Evolutionary conservation across 2,329 filamentous ascomycete species (phyloP).

Genomic region (Calonectria ilicicola): DNA sequence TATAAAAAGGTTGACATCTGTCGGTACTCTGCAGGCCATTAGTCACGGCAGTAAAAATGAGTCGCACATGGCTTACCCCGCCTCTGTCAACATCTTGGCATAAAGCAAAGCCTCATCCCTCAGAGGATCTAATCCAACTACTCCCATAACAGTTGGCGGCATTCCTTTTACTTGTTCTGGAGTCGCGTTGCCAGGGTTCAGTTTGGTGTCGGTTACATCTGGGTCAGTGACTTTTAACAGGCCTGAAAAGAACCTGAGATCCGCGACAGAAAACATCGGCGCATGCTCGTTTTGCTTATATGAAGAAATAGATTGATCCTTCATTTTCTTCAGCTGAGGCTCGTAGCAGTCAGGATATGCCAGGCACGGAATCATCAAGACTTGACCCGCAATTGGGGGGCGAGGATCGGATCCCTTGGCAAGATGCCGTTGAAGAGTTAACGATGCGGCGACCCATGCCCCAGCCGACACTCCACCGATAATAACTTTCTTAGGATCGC

Average conservation of each 20-base stretch:
- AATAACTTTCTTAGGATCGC: slow-evolving; percentile 46
- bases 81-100: slow-evolving; percentile 54
- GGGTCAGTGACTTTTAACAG: slow-evolving; percentile 41
- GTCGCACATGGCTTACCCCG: slow-evolving; percentile 49
- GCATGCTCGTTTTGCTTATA: slow-evolving; percentile 60
- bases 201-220: slow-evolving; percentile 46
- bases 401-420: slow-evolving; percentile 24
- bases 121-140: slow-evolving; percentile 59
- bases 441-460: slow-evolving; percentile 54
- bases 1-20: slow-evolving; percentile 25
- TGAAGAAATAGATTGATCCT: slow-evolving; percentile 55
- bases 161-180: slow-evolving; percentile 51
- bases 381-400: slow-evolving; percentile 59
- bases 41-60: neutral
- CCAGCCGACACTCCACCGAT: slow-evolving; percentile 64
- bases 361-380: slow-evolving; percentile 63
- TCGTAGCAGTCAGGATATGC: slow-evolving; percentile 38
- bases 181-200: slow-evolving; percentile 52
- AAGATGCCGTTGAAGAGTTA: slow-evolving; percentile 54
- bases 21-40: slow-evolving; percentile 34
- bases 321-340: slow-evolving; percentile 50
- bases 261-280: slow-evolving; percentile 57
- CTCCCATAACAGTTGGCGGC: slow-evolving; percentile 56
- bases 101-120: slow-evolving; percentile 61
- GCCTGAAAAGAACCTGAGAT: slow-evolving; percentile 35